These are phyloP conservation scores for Candida anutae DNA, from an alignment of 1,139 yeast genomes.

Conservation along the genomic window DNA sequence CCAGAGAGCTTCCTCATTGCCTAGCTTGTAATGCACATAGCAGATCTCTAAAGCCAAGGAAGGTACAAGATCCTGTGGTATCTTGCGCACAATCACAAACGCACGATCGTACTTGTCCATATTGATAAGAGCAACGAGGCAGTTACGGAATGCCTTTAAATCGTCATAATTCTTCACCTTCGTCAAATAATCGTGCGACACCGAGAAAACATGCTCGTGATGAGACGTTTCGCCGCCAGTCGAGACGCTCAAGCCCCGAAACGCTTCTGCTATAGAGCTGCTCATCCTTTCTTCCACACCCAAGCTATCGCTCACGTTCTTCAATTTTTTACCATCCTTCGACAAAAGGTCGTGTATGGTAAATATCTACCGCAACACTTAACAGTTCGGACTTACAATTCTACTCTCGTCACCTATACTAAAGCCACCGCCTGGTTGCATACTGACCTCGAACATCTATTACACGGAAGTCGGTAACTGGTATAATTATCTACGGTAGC, in stretches of 20 bases:
- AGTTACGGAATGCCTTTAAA: slow-evolving; percentile 47
- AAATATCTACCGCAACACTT: too few species aligned
- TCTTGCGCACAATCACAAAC: slow-evolving; percentile 34
- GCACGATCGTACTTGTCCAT: slow-evolving; percentile 64
- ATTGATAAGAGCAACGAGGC: slow-evolving; percentile 64
- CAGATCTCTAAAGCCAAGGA: slow-evolving; percentile 48
- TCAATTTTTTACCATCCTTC: too few species aligned
- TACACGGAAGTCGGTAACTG: too few species aligned
- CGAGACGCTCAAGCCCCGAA: slow-evolving; percentile 31
- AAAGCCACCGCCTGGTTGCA: too few species aligned
- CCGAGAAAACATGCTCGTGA: slow-evolving; percentile 33
- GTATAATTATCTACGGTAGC: too few species aligned
- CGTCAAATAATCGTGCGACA: slow-evolving; percentile 36
- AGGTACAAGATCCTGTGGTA: slow-evolving; percentile 25
- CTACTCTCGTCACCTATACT: too few species aligned
- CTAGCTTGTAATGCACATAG: slow-evolving; percentile 65
- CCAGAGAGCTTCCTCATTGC: slow-evolving; percentile 34
- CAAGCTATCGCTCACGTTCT: too few species aligned
- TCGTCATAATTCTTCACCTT: slow-evolving; percentile 39
- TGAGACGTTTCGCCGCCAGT: slow-evolving; percentile 18
- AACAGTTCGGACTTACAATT: too few species aligned
- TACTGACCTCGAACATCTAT: too few species aligned
- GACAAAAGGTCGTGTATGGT: too few species aligned
- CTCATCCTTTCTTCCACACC: slow-evolving; percentile 31
- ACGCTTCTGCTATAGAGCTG: slow-evolving; percentile 36